Conservation (phyloP, 2,329 filamentous ascomycete genomes). For the Magnaporthiopsis rhizophila region DNA sequence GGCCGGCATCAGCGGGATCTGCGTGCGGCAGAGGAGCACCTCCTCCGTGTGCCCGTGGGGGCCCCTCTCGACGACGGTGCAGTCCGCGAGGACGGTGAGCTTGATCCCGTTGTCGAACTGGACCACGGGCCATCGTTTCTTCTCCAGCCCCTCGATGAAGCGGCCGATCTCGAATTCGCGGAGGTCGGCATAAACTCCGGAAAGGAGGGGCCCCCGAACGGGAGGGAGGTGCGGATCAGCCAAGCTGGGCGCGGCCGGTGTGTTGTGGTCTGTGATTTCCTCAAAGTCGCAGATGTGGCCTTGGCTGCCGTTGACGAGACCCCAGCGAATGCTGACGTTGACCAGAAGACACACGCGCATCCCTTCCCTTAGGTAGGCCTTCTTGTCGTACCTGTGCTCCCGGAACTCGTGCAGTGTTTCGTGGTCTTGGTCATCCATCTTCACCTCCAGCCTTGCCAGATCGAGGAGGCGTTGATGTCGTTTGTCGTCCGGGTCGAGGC, state of each 20-base stretch:
- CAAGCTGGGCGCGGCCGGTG: no score
- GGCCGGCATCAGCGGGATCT: slow-evolving; percentile 50
- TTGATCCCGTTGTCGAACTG: slow-evolving; percentile 38
- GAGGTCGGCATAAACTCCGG: slow-evolving; percentile 9
- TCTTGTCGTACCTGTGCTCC: slow-evolving; percentile 37
- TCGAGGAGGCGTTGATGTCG: background rate
- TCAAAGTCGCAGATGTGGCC: slow-evolving; percentile 38
- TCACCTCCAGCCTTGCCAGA: slow-evolving; percentile 19
- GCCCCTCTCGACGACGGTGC: slow-evolving; percentile 34
- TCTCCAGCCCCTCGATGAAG: slow-evolving; percentile 27
- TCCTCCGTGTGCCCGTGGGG: slow-evolving; percentile 17
- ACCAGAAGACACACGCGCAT: slow-evolving; percentile 45
- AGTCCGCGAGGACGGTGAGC: slow-evolving; percentile 42
- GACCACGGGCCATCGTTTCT: slow-evolving; percentile 41
- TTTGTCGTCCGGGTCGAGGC: background rate
- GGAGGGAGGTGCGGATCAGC: no score
- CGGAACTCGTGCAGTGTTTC: slow-evolving; percentile 8
- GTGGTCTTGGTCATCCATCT: background rate
- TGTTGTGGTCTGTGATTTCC: slow-evolving; percentile 16
- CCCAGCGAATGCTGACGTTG: slow-evolving; percentile 30
- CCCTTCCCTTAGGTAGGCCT: slow-evolving; percentile 31
- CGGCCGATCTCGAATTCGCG: slow-evolving; percentile 27
- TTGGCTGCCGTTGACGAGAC: slow-evolving; percentile 33
- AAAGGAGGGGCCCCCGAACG: no score
- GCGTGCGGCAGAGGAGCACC: slow-evolving; percentile 42